Conservation (phyloP, 495 filamentous ascomycete species). For the Astrocystis sublimbata region DNA sequence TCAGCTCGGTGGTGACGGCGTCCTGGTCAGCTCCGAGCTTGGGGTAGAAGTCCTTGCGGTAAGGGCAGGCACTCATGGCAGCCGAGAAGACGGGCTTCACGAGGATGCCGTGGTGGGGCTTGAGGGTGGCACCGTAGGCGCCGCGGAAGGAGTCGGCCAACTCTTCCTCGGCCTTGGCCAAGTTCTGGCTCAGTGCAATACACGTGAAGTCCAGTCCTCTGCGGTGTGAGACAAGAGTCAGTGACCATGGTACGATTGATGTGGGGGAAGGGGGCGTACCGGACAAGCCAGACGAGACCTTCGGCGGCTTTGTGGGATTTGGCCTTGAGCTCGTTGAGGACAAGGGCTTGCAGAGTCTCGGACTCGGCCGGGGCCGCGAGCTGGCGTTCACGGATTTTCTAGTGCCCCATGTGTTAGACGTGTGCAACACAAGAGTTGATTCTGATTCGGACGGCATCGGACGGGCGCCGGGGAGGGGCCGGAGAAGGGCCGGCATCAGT, state of each 20-base stretch:
- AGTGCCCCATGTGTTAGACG: slow-evolving; percentile 22
- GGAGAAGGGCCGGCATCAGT: not conserved
- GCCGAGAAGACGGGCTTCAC: slow-evolving; percentile 87
- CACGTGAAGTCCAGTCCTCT: slow-evolving; percentile 93
- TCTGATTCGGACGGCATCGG: too few relatives aligned
- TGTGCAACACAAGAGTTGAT: not conserved
- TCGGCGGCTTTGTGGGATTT: slow-evolving; percentile 85
- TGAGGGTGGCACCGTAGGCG: slow-evolving; percentile 83
- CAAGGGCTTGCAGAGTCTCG: slow-evolving; percentile 77
- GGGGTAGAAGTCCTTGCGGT: slow-evolving; percentile 83
- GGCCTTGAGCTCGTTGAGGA: slow-evolving; percentile 79
- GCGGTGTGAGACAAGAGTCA: slow-evolving; percentile 11
- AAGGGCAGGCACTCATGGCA: slow-evolving; percentile 90
- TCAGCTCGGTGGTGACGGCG: slow-evolving; percentile 61
- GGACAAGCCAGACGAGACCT: slow-evolving; percentile 86
- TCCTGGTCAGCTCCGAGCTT: slow-evolving; percentile 73
- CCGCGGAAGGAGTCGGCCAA: slow-evolving; percentile 81
- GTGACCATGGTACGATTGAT: not conserved
- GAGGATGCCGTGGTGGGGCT: slow-evolving; percentile 83
- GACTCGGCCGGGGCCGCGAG: slow-evolving; percentile 74
- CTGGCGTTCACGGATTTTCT: slow-evolving; percentile 92
- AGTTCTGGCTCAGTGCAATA: slow-evolving; percentile 76
- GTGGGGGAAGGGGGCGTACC: slow-evolving; percentile 53
- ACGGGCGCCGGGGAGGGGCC: not conserved
- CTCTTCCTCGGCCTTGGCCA: slow-evolving; percentile 65